Evolutionary conservation across 2,329 filamentous ascomycete species (phyloP), one percentile per base, ranked within the genome.

Genomic region (Colletotrichum eremochloae): DNA sequence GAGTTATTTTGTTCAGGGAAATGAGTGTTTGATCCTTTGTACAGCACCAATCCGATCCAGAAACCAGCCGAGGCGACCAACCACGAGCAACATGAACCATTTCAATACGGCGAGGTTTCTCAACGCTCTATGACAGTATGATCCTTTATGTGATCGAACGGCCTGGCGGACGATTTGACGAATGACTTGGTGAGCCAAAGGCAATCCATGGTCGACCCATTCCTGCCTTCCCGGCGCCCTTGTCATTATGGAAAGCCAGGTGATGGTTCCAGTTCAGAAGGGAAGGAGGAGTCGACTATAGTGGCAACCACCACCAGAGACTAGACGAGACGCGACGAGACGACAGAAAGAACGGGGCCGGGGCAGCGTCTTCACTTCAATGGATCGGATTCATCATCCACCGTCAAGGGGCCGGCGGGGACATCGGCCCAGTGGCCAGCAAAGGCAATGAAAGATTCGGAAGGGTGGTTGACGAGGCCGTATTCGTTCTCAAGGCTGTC

Each of bases 361-460:
- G 11, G 29, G 3, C 29, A 6, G 44, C 9, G 18, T 12, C 14
- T 12, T 20, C 40, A 38, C 52, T 50, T 48, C 18, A 70, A 24
- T 55, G 18, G 46, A 24, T 38, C 60, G 52, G 31, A 33, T 29
- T 48, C 63, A 36, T 62, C 55, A 36, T 67, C 55, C 12, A 57
- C 20, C 11, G 29, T 36, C 12, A 42, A 20, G 12, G 69, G 58
- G 12, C 52, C 46, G 18, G 67, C 33, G 31, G 60, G 46, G 12
- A 65, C 55, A 36, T 70, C 66, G 42, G 70, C 70, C 70, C 70
- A 72, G 55, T 61, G 38, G 24, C 70, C 70, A 20, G 70, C 70
- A 44, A 67, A 52, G 11, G 67, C 29, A 9, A 72, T 36, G 29
- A 61, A 69, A 5, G 66, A 40, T 29, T 56, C 70, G 60, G 66